Conservation (phyloP, 768 basidiomycete genomes). For the Amanita subjunquillea region DNA sequence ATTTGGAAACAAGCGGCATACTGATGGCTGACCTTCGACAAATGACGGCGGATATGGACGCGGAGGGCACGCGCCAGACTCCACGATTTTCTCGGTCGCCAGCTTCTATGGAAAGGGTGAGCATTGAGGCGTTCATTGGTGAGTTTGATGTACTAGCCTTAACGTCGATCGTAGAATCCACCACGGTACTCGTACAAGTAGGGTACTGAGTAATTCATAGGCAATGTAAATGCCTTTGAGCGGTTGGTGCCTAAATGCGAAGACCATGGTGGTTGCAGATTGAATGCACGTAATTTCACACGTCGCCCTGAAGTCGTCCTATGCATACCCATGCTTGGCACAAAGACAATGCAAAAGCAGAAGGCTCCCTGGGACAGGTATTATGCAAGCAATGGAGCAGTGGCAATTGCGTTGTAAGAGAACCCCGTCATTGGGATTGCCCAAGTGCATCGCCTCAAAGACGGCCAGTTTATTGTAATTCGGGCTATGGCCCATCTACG, state of each 20-base stretch:
- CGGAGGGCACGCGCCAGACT: conserved; percentile 26
- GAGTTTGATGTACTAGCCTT: conserved; percentile 15
- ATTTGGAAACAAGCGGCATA: conserved; percentile 10
- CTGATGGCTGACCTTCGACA: conserved; percentile 16
- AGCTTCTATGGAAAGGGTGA: conserved; percentile 16
- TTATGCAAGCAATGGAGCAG: no score
- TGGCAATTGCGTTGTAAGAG: no score
- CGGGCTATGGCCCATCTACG: no score
- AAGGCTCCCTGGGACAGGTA: no score
- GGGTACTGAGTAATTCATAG: conserved; percentile 27
- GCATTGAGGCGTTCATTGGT: background rate
- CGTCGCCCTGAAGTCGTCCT: no score
- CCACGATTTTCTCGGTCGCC: conserved; percentile 39
- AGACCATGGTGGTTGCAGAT: conserved; percentile 15
- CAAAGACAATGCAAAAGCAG: no score
- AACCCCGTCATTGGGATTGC: no score
- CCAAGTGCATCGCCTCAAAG: no score
- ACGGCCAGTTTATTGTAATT: no score
- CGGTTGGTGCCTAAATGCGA: conserved; percentile 32
- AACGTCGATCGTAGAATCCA: conserved; percentile 33
- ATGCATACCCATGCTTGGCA: no score
- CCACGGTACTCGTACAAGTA: conserved; percentile 35
- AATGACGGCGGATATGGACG: conserved; percentile 23
- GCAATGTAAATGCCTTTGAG: conserved; percentile 37
- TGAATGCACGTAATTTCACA: no score